Percentiles rank a stretch among this genome's conserved stretches.
Evolutionary conservation across 2,329 filamentous ascomycete species (phyloP).

Genomic region (Nannizzia gypsea): DNA sequence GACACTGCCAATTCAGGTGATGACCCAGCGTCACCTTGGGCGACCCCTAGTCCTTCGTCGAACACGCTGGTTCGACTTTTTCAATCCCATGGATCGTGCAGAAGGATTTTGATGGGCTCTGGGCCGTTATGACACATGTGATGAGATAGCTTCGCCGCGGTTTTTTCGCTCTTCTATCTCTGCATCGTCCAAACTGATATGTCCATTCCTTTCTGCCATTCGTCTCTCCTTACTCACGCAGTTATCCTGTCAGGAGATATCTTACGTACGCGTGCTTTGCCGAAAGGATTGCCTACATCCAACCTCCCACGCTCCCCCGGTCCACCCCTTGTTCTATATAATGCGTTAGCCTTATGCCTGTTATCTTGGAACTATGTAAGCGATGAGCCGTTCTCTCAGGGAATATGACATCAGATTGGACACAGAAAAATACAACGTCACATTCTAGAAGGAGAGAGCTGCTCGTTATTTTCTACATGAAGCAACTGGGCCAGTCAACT

Average conservation of each 20-base stretch:
- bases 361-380: background rate
- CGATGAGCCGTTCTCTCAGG: background rate
- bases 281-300: background rate
- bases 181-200: background rate
- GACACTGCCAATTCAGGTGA: slow-evolving; percentile 15
- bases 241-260: background rate
- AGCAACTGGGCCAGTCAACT: background rate
- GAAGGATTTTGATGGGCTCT: slow-evolving; percentile 47
- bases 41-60: slow-evolving; percentile 42
- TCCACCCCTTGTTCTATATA: background rate
- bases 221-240: no score
- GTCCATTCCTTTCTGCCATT: no score
- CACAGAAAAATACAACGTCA: background rate
- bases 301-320: background rate
- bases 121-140: slow-evolving; percentile 47
- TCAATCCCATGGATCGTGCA: slow-evolving; percentile 42
- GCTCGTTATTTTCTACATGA: background rate
- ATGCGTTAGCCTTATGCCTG: background rate
- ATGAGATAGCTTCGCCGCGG: slow-evolving; percentile 21
- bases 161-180: background rate
- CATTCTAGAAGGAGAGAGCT: background rate
- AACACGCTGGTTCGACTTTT: slow-evolving; percentile 49
- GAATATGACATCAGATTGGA: background rate
- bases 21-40: slow-evolving; percentile 34
- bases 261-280: background rate